Percentiles rank a stretch among this genome's conserved stretches.
These are phyloP conservation scores for Hyaloscypha bicolor DNA, from an alignment of 495 filamentous ascomycete species.

Conservation along the genomic window DNA sequence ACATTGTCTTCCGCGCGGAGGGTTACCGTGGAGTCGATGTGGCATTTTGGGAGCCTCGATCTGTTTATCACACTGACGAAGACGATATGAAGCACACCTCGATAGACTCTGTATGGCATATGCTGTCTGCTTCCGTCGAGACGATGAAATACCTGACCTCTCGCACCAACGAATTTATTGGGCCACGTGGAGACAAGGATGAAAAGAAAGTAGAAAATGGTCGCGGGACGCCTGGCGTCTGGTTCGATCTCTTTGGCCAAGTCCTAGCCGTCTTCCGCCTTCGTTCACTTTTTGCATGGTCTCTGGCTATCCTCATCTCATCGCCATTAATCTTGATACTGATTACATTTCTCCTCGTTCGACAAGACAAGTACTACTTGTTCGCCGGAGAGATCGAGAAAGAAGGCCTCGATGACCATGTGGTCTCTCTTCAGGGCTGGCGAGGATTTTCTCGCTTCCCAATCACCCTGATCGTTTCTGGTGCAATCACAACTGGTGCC, in stretches of 20 bases:
- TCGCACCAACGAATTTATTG: conserved; percentile 67
- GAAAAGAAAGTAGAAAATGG: conserved; percentile 65
- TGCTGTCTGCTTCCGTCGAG: conserved; percentile 79
- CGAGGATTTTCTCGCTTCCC: conserved; percentile 85
- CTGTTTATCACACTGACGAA: conserved; percentile 88
- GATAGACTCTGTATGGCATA: conserved; percentile 83
- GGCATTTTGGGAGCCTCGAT: conserved; percentile 82
- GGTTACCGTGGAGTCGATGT: conserved; percentile 90
- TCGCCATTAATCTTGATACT: conserved; percentile 71
- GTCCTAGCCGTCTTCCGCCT: conserved; percentile 78
- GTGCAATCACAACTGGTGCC: conserved; percentile 67
- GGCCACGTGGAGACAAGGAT: conserved; percentile 54
- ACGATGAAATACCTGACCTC: conserved; percentile 71
- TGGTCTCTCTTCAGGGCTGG: conserved; percentile 71
- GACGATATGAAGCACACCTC: conserved; percentile 83
- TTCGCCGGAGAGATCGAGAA: conserved; percentile 64
- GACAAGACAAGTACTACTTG: conserved; percentile 78
- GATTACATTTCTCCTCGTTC: conserved; percentile 66
- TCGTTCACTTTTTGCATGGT: conserved; percentile 83
- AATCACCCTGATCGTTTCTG: conserved; percentile 70
- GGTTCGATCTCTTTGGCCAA: conserved; percentile 91
- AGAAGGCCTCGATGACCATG: conserved; percentile 58
- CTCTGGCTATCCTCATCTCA: conserved; percentile 77
- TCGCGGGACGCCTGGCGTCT: conserved; percentile 72
- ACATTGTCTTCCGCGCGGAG: conserved; percentile 78